Evolutionary conservation across 768 basidiomycete species (phyloP).

Genomic region (Lepiota brunneoincarnata): DNA sequence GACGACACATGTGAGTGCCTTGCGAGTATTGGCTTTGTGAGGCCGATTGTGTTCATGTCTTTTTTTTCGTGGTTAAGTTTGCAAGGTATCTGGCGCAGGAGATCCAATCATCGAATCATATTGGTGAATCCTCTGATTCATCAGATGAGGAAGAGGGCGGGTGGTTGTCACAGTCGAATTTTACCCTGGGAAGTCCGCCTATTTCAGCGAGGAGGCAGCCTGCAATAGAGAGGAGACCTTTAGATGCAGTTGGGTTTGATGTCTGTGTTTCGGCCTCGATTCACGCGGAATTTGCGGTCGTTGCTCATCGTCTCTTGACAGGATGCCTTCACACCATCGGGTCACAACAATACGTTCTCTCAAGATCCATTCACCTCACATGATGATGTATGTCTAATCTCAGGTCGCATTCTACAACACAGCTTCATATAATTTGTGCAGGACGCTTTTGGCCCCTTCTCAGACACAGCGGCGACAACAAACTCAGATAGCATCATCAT

Average conservation of each 20-base stretch:
- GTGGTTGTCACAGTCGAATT: conserved; percentile 79
- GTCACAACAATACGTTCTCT: conserved; percentile 16
- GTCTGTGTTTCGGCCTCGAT: conserved; percentile 32
- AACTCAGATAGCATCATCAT: conserved; percentile 50
- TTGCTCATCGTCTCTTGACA: conserved; percentile 18
- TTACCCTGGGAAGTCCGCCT: conserved; percentile 51
- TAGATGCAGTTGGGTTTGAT: conserved; percentile 48
- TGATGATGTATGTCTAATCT: conserved; percentile 54
- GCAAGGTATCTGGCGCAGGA: conserved; percentile 77
- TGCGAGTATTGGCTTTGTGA: conserved; percentile 8
- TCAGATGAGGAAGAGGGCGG: conserved; percentile 57
- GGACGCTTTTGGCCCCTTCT: conserved; percentile 81
- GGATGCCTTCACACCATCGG: conserved; percentile 53
- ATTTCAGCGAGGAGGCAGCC: conserved; percentile 42
- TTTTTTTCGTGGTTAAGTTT: conserved; percentile 66
- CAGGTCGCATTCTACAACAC: too few species aligned
- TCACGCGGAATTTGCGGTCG: not conserved
- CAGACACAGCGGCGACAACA: conserved; percentile 50
- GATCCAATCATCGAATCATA: conserved; percentile 60
- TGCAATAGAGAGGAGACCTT: conserved; percentile 39
- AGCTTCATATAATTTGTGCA: too few species aligned
- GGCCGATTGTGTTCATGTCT: conserved; percentile 4
- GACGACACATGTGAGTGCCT: conserved; percentile 39
- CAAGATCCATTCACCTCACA: conserved; percentile 50
- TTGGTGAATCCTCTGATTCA: conserved; percentile 45